phyloP scores from a whole-genome alignment of 768 basidiomycete species.

The Auricularia auricula-judae region DNA sequence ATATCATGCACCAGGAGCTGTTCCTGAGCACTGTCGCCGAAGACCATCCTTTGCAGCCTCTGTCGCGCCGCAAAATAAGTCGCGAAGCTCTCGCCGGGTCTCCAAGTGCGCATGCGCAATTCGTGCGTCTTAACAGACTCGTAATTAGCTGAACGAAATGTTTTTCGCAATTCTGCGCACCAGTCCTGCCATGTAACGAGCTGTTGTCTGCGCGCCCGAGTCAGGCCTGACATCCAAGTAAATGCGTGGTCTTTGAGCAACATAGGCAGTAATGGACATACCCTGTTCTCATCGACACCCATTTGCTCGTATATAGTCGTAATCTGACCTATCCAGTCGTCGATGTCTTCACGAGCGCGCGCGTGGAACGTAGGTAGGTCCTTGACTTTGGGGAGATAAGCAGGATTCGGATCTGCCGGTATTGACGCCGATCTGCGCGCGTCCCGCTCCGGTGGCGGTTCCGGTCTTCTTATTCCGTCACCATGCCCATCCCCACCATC shows the following conservation, averaged over 20 bases:
- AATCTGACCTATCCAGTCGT: no score
- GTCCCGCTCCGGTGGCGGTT: no score
- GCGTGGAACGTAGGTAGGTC: no score
- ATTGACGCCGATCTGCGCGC: no score
- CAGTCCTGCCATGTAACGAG: not conserved
- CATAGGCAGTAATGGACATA: not conserved
- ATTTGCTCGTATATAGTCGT: not conserved
- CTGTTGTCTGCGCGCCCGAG: not conserved
- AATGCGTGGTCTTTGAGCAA: not conserved
- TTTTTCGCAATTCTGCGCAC: not conserved
- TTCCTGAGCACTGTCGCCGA: not conserved
- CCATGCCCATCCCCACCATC: no score
- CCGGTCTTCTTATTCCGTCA: no score
- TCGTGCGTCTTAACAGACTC: not conserved
- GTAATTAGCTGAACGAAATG: not conserved
- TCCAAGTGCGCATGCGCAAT: not conserved
- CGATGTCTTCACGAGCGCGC: no score
- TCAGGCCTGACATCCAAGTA: not conserved
- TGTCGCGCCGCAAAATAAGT: not conserved
- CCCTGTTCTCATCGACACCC: not conserved
- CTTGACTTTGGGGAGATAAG: no score
- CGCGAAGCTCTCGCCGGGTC: not conserved
- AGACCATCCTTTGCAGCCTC: not conserved
- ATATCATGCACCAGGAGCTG: not conserved
- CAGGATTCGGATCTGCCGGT: no score